These are phyloP conservation scores for Alternaria gaisen DNA, from an alignment of 2,329 filamentous ascomycete genomes.

Conservation along the genomic window DNA sequence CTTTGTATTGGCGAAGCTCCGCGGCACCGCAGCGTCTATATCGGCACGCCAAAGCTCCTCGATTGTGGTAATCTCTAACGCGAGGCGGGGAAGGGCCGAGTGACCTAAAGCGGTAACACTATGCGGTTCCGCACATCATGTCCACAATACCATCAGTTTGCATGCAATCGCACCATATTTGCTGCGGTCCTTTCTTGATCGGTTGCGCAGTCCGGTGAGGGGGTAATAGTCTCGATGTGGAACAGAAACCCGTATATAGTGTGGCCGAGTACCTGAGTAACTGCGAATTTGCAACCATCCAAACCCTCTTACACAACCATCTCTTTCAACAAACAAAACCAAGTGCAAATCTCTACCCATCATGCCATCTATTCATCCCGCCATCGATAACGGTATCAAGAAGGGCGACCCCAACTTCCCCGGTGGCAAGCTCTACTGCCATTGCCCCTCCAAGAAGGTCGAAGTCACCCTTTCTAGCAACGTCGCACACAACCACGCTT, in stretches of 20 bases:
- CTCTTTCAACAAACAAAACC: background rate
- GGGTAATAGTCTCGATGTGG: constrained; percentile 3
- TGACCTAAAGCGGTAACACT: constrained; percentile 23
- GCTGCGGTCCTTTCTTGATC: constrained; percentile 9
- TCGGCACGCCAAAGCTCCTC: background rate
- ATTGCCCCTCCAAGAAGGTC: constrained; percentile 65
- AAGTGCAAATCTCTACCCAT: constrained; percentile 18
- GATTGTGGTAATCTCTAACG: background rate
- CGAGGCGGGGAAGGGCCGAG: constrained; percentile 22
- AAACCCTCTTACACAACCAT: background rate
- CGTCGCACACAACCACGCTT: constrained; percentile 74
- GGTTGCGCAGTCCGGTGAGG: constrained; percentile 22
- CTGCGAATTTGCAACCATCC: background rate
- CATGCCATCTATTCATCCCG: constrained; percentile 64
- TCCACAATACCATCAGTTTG: constrained; percentile 16
- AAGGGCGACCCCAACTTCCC: constrained; percentile 64
- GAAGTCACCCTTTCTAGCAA: constrained; percentile 66
- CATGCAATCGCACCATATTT: constrained; percentile 18
- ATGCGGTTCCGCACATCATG: constrained; percentile 25
- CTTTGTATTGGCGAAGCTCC: background rate
- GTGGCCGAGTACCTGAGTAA: constrained; percentile 1
- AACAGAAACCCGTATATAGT: constrained; percentile 9
- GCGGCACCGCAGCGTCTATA: background rate
- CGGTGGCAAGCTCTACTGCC: constrained; percentile 70
- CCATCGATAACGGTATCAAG: constrained; percentile 68